Conservation (phyloP, 305 asterid species). For the Solanum hybrid region DNA sequence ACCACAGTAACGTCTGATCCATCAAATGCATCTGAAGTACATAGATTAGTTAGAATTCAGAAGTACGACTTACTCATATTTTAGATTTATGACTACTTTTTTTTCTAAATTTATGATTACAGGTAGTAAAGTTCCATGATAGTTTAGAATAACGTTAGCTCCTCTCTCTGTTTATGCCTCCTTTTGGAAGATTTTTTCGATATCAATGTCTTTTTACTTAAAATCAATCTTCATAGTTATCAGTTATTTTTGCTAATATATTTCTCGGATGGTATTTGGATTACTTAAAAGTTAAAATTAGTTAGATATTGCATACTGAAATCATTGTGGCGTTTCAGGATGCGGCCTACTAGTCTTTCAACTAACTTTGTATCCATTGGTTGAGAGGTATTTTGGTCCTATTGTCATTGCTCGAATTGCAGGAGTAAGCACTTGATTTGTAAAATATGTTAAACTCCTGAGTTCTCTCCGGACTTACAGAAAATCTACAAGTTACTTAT, state of each 20-base stretch:
- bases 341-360: slow-evolving; percentile 55
- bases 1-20: not conserved
- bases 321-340: slow-evolving; percentile 29
- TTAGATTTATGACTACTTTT: not conserved
- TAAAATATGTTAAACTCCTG: not conserved
- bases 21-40: not conserved
- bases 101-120: not conserved
- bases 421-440: slow-evolving; percentile 40
- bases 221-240: not conserved
- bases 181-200: not conserved
- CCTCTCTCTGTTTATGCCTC: not conserved
- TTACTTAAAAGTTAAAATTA: not conserved
- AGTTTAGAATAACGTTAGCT: not conserved
- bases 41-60: not conserved
- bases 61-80: not conserved
- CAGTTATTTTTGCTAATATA: not conserved
- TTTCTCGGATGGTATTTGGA: not conserved
- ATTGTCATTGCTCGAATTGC: slow-evolving; percentile 36
- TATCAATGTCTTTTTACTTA: not conserved
- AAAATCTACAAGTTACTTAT: not conserved
- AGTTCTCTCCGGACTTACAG: not conserved
- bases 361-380: slow-evolving; percentile 39
- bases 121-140: not conserved
- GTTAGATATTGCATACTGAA: not conserved
- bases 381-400: slow-evolving; percentile 56